A percentile compares a stretch with the other conserved stretches of the same genome.
Conservation (phyloP, 2,329 filamentous ascomycete species). For the Stylonectria norvegica region DNA sequence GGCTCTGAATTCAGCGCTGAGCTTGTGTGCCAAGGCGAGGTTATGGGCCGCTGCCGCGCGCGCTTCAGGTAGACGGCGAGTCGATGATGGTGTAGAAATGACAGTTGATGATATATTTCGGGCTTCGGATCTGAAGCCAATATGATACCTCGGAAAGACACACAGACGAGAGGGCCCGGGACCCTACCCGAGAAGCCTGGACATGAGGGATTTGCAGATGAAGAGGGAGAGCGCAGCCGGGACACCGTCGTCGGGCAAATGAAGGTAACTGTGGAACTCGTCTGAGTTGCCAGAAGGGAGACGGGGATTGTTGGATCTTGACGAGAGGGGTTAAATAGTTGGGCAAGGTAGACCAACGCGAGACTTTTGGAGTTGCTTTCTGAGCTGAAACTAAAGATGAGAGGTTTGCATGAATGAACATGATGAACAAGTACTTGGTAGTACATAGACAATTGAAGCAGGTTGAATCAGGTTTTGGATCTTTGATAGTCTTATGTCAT, state of each 20-base stretch:
- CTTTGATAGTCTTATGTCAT: too few species aligned
- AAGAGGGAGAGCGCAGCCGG: background rate
- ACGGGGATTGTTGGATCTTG: constrained; percentile 11
- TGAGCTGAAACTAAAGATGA: constrained; percentile 6
- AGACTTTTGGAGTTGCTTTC: constrained; percentile 13
- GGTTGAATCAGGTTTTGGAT: background rate
- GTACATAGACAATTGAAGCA: constrained; percentile 18
- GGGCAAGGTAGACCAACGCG: constrained; percentile 14
- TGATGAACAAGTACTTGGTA: constrained; percentile 18
- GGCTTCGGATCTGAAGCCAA: constrained; percentile 23
- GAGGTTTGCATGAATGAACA: constrained; percentile 16
- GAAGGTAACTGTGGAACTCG: too few species aligned
- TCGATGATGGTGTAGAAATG: constrained; percentile 8
- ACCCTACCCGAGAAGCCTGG: background rate
- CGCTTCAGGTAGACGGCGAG: constrained; percentile 63
- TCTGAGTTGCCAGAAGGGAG: too few species aligned
- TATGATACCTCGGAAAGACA: constrained; percentile 27
- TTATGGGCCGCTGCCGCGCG: constrained; percentile 95
- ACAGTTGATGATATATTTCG: constrained; percentile 21
- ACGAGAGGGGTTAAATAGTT: constrained; percentile 7
- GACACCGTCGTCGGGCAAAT: constrained; percentile 3
- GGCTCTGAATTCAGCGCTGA: constrained; percentile 98
- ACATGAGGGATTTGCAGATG: too few species aligned
- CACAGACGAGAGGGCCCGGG: background rate
- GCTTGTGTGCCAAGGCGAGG: constrained; percentile 97